Base-by-base conservation (phyloP, 2,329 filamentous ascomycete genomes). In the Calonectria hongkongensis region DNA sequence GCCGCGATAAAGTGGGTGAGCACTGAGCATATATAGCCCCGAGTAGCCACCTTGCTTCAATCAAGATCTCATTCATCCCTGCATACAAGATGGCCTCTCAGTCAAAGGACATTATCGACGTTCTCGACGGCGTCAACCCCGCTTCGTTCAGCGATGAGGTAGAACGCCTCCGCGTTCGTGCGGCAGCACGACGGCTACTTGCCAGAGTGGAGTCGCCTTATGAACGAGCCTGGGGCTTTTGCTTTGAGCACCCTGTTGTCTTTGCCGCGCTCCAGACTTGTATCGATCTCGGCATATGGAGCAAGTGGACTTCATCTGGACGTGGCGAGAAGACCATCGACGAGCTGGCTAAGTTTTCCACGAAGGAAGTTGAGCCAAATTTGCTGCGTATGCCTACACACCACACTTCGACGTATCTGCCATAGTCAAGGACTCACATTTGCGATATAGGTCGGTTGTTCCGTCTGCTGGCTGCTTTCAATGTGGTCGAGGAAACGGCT, bases 131-230 rank as follows among this genome's bases (percentile, higher is more conserved):
- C 0, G 68, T 77, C 2, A 28, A 60, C 0, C 36, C 66, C 1
- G n/a, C 5, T 2, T 66, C 69, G 13, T 77, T 75, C 41, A 16
- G 16, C 0, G 48, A 71, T 64, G 75, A 77, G 50, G 75, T 74
- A n/a, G 75, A 77, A 4, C 73, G 75, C 16, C 71, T 77, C 0
- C 62, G 75, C 4, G 71, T 77, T 58, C 73, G 75, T 5, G 75
- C 73, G 0, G 73, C 75, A 0, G 75, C 75, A 0, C 75, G 75
- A n/a, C 71, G 62, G 0, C 15, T 77, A 0, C 51, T 77, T 43
- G 73, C 75, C 7, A 51, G 69, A 30, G 48, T 77, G 0, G 75
- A 77, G 43, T 47, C 69, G 0, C 73, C 75, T 1, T 75, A 77
- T 1, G 75, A 77, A 6, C 27, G 75, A 39, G 75, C 75, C 3